A percentile compares a stretch with the other conserved stretches of the same genome.
Conservation (phyloP, 352 stramenopile species). For the Saprolegnia parasitica region DNA sequence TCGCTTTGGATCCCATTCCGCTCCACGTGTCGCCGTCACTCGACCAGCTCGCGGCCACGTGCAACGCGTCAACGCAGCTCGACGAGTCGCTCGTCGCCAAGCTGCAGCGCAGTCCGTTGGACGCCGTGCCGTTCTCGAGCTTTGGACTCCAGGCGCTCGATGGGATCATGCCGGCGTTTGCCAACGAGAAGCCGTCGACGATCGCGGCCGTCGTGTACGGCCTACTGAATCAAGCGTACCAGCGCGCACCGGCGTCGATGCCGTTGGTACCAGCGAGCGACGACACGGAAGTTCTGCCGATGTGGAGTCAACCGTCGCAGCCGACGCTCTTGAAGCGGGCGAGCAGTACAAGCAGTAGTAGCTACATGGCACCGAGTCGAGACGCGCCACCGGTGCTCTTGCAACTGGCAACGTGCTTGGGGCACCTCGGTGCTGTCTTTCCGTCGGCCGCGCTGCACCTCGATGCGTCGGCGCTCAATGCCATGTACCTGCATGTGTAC, state of each 20-base stretch:
- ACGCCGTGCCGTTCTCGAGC: slow-evolving; percentile 1
- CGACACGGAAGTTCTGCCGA: background rate
- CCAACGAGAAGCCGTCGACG: slow-evolving; percentile 8
- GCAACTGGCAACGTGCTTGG: slow-evolving; percentile 21
- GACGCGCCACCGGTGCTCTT: background rate
- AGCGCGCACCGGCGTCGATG: background rate
- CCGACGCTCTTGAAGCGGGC: background rate
- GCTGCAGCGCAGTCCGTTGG: background rate
- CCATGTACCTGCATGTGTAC: slow-evolving; percentile 19
- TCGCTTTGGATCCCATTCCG: slow-evolving; percentile 58
- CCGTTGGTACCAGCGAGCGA: background rate
- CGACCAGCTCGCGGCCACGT: slow-evolving; percentile 13
- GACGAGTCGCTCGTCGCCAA: slow-evolving; percentile 11
- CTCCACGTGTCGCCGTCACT: slow-evolving; percentile 40
- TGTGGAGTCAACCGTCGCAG: slow-evolving; percentile 18
- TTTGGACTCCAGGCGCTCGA: slow-evolving; percentile 6
- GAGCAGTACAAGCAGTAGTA: background rate
- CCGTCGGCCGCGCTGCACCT: slow-evolving; percentile 6
- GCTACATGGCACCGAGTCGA: background rate
- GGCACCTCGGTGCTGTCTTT: slow-evolving; percentile 26
- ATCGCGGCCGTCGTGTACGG: slow-evolving; percentile 22
- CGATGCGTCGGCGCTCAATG: slow-evolving; percentile 3
- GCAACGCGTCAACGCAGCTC: slow-evolving; percentile 26
- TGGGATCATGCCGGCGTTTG: background rate
- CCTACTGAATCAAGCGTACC: slow-evolving; percentile 19